These are phyloP conservation scores for Podospora didyma DNA, from an alignment of 495 filamentous ascomycete genomes.

Conservation along the genomic window DNA sequence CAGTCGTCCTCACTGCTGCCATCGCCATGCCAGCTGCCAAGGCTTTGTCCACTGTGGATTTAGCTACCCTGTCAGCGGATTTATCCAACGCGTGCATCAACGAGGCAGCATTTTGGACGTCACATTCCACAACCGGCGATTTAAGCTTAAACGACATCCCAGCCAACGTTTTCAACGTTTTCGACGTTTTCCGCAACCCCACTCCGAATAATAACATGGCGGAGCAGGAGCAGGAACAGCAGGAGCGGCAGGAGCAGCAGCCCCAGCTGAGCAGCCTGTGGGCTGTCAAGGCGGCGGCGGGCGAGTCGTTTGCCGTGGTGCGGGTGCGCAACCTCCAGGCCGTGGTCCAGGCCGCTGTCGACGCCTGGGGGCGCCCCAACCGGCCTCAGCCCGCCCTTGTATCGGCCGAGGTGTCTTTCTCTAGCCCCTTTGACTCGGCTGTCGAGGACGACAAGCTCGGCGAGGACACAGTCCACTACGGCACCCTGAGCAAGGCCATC, in stretches of 20 bases:
- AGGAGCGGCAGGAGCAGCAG: no score
- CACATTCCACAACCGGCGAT: no score
- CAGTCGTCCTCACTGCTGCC: no score
- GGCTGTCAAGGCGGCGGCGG: constrained; percentile 28
- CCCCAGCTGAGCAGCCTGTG: constrained; percentile 27
- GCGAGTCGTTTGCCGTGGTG: constrained; percentile 38
- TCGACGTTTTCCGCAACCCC: background rate
- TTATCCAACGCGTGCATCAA: no score
- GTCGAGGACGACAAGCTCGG: constrained; percentile 46
- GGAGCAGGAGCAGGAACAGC: no score
- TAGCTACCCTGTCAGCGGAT: no score
- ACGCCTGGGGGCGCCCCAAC: constrained; percentile 53
- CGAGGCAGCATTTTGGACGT: no score
- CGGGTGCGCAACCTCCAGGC: constrained; percentile 49
- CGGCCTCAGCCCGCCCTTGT: constrained; percentile 52
- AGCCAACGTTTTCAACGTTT: no score
- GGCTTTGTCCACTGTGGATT: no score
- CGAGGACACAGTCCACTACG: constrained; percentile 58
- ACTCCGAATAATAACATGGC: background rate
- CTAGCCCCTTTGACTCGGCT: constrained; percentile 41
- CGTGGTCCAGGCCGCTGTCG: constrained; percentile 36
- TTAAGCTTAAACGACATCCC: no score
- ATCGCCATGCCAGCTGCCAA: no score
- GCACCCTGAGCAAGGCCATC: constrained; percentile 52
- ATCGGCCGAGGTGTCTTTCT: constrained; percentile 47